Evolutionary conservation across 306 rosid genomes (phyloP), one percentile per base, ranked within the genome.

Genomic region (Gleditsia sinensis): DNA sequence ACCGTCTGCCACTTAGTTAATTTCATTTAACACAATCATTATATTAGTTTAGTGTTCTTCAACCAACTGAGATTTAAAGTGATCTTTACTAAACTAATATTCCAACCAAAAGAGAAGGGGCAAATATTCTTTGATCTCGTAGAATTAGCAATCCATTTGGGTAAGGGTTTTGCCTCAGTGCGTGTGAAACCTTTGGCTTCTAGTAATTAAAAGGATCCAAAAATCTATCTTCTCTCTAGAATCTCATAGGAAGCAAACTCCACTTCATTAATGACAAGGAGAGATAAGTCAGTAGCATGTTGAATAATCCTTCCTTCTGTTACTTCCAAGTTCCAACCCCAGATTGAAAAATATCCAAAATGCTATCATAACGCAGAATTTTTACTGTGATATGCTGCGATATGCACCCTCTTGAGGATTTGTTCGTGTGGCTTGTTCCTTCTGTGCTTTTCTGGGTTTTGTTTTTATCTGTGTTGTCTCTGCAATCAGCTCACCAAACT

Each of bases 401-500:
- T 83, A 80, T 79, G 88, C 81, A 83, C 86, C 84, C 83, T 76
- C 43, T 20, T 70, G 72, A 75, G 79, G 37, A 39, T 74, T 54
- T 82, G 65, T 42, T 32, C 40, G 30, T 58, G 23, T 59, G 53
- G 25, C 79, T 54, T 32, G 55, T 75, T 74, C 72, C 57, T 80
- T 67, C 76, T 77, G 10, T 59, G 63, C 67, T 61, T 34, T 45
- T 53, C 62, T 67, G 76, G 76, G 17, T 74, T 78, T 78, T 80
- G 76, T 78, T 71, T 77, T 57, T 45, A 51, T 81, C 13, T 28
- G 60, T 50, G 28, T 72, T 64, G 68, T 76, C 53, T 61, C 65
- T 70, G 57, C 74, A 70, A 63, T 71, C 71, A 74, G 19, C 71
- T 82, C 30, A n/a, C 72, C 75, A 76, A 67, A n/a, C 66, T 71